These are phyloP conservation scores for Cicer judaicum DNA, from an alignment of 306 rosid species.

Conservation along the genomic window DNA sequence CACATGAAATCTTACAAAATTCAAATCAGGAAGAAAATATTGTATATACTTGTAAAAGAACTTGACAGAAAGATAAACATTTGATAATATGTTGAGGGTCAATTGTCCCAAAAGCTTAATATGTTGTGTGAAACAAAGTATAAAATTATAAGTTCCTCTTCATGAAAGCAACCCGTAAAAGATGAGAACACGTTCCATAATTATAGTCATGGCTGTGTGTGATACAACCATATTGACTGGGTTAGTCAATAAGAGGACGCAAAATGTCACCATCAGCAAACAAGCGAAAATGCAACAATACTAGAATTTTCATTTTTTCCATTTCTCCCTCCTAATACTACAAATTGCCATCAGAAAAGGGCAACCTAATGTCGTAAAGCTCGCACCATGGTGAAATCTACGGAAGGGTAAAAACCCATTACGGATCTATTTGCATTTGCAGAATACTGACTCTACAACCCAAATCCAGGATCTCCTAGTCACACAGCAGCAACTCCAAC, in stretches of 20 bases:
- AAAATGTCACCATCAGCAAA: slow-evolving; percentile 35
- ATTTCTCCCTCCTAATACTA: slow-evolving; percentile 2
- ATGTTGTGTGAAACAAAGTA: slow-evolving; percentile 8
- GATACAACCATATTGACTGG: slow-evolving; percentile 30
- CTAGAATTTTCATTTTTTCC: slow-evolving; percentile 3
- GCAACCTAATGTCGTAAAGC: not conserved
- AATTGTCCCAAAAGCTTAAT: not conserved
- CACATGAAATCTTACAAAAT: not conserved
- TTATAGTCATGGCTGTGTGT: not conserved
- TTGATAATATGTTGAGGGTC: too few species aligned
- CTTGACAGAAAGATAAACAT: not conserved
- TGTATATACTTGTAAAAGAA: not conserved
- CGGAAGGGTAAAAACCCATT: slow-evolving; percentile 9
- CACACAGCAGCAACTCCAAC: not conserved
- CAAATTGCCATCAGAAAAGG: slow-evolving; percentile 37
- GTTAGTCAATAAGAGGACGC: slow-evolving; percentile 26
- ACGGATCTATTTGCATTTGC: slow-evolving; percentile 3
- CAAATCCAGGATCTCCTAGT: not conserved
- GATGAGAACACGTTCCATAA: slow-evolving; percentile 26
- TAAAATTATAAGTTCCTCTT: slow-evolving; percentile 1
- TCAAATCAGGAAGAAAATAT: not conserved
- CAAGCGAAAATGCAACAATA: slow-evolving; percentile 30
- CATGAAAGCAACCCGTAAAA: slow-evolving; percentile 24
- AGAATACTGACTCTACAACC: not conserved
- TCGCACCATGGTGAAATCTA: not conserved